Evolutionary conservation across 1,139 yeast species (phyloP), one percentile per base, ranked within the genome.

Genomic region (Diutina pseudorugosa): DNA sequence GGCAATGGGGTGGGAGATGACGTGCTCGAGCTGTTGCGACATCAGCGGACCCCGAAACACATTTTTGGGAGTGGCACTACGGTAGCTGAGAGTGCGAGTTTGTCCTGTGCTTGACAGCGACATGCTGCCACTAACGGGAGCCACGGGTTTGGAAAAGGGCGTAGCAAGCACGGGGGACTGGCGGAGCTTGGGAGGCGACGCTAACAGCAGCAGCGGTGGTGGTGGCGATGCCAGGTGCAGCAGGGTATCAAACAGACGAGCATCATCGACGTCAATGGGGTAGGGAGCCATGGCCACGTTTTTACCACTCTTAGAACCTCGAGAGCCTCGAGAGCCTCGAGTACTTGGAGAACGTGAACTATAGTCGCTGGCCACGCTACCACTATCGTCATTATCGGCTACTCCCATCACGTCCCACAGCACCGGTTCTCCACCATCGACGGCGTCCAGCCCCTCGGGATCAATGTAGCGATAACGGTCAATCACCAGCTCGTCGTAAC

Each of bases 61-160:
- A 23, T 45, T 45, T 25, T 45, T 45, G 21, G 49, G 49, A 3
- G 49, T 45, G 3, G 49, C 27, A 16, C 49, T 45, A n/a, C 49
- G 49, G 40, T 45, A 45, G 3, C 40, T 27, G 21, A 45, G 49
- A 16, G 49, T 45, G 4, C 49, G 36, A 4, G 36, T 9, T 18
- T 45, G 49, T 3, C 20, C 36, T 2, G 19, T n/a, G 3, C 49
- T 33, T 9, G 30, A 14, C 47, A 45, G 40, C 21, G 36, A 18
- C 27, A 14, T 7, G 21, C 47, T 23, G 14, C 36, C 36, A 2
- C 14, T 30, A 12, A 16, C 30, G 8, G 30, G 47, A 1, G 47
- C 9, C n/a, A 25, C 5, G 7, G 49, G 40, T 8, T 45, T 45
- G 41, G 40, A 23, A 12, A 45, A 27, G 6, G 49, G 49, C 16